phyloP scores from a whole-genome alignment of 2,329 filamentous ascomycete species.

The Cladophialophora psammophila region DNA sequence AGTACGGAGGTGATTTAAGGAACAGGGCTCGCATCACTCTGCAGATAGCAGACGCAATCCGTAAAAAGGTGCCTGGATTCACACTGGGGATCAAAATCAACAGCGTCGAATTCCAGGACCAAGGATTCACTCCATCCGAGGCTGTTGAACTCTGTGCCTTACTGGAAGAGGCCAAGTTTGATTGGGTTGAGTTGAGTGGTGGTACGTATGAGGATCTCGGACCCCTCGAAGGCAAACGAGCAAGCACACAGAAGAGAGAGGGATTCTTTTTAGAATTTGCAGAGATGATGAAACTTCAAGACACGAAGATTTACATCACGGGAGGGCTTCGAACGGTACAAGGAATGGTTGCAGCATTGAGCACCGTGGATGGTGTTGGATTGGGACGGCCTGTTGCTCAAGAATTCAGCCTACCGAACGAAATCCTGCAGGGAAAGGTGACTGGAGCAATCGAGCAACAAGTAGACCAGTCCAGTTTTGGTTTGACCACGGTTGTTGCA shows the following conservation, averaged over 20 bases:
- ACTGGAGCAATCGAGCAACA: conserved; percentile 52
- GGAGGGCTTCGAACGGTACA: conserved; percentile 63
- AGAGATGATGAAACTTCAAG: conserved; percentile 58
- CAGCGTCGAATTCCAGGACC: conserved; percentile 63
- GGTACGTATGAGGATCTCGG: conserved; percentile 65
- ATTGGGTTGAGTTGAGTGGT: conserved; percentile 65
- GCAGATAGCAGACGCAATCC: conserved; percentile 57
- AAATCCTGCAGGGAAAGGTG: conserved; percentile 43
- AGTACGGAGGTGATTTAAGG: conserved; percentile 70
- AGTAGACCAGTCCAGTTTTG: conserved; percentile 62
- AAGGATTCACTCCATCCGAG: conserved; percentile 56
- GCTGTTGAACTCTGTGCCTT: conserved; percentile 51
- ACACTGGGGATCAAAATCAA: conserved; percentile 66
- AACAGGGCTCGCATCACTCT: conserved; percentile 68
- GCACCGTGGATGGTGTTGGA: conserved; percentile 66
- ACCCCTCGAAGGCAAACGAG: conserved; percentile 59
- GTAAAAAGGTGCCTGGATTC: conserved; percentile 45
- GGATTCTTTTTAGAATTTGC: conserved; percentile 68
- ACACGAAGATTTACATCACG: conserved; percentile 66
- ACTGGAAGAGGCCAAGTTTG: conserved; percentile 45
- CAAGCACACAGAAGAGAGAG: conserved; percentile 63
- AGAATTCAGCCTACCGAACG: conserved; percentile 50
- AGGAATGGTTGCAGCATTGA: conserved; percentile 65
- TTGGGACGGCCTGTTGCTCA: conserved; percentile 62
- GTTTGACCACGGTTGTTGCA: conserved; percentile 53